These are phyloP conservation scores for Trebouxiophyceae sp. DNA, from an alignment of 163 green algal genomes.

Conservation along the genomic window DNA sequence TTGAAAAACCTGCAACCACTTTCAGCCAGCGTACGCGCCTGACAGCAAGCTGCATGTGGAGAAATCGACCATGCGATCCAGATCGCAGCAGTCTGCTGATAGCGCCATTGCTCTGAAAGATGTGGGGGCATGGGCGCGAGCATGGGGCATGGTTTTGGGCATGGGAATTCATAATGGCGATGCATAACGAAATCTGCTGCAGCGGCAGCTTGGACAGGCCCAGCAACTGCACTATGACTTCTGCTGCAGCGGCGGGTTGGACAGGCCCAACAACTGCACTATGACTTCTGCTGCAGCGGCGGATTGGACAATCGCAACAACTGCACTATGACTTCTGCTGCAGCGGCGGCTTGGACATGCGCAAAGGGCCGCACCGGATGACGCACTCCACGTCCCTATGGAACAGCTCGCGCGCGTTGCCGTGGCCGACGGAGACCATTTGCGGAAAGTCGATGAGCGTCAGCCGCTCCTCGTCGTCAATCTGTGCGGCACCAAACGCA, in stretches of 20 bases:
- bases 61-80: too few relatives aligned
- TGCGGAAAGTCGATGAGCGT: conserved; percentile 98
- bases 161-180: not conserved
- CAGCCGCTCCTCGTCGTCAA: conserved; percentile 67
- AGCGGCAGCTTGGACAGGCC: conserved; percentile 20
- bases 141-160: not conserved
- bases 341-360: conserved; percentile 5
- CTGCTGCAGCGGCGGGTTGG: not conserved
- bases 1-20: conserved; percentile 64
- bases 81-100: not conserved
- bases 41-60: too few relatives aligned
- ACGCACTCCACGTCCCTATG: conserved; percentile 86
- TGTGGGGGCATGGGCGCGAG: not conserved
- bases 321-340: not conserved
- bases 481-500: too few relatives aligned
- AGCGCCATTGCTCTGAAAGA: not conserved
- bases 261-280: conserved; percentile 21
- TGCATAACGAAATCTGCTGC: not conserved
- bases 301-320: conserved; percentile 23
- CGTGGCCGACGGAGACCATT: conserved; percentile 91
- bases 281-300: not conserved
- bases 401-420: conserved; percentile 89
- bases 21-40: too few relatives aligned
- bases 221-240: conserved; percentile 7
- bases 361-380: conserved; percentile 39